A percentile compares a stretch with the other conserved stretches of the same genome.
These are phyloP conservation scores for Stropharia rugosoannulata DNA, from an alignment of 768 basidiomycete species.

Conservation along the genomic window DNA sequence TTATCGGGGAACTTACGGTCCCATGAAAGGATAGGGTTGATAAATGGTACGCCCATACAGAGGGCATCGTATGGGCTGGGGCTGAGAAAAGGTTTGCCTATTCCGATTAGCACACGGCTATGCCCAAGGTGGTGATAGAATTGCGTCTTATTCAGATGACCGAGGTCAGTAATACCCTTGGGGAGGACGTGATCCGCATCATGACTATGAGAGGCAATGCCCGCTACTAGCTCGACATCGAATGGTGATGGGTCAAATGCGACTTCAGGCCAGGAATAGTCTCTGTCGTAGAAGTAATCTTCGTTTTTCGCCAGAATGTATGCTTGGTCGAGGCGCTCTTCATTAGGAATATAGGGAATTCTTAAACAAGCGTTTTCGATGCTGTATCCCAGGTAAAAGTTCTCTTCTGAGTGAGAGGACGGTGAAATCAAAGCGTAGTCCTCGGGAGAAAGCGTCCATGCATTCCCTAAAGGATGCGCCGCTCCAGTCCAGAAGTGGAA, in stretches of 20 bases:
- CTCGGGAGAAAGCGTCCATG: constrained; percentile 5
- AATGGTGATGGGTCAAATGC: background rate
- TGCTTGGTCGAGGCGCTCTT: background rate
- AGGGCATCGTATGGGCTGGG: constrained; percentile 5
- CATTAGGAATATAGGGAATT: background rate
- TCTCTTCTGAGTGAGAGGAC: background rate
- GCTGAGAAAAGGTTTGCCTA: background rate
- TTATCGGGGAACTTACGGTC: background rate
- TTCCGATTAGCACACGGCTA: background rate
- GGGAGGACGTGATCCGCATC: background rate
- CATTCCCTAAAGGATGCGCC: background rate
- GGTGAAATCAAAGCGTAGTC: background rate
- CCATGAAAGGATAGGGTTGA: constrained; percentile 1
- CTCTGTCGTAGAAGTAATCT: background rate
- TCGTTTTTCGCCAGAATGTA: constrained; percentile 2
- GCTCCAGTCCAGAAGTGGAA: constrained; percentile 6
- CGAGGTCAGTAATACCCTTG: background rate
- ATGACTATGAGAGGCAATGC: background rate
- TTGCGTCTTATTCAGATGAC: background rate
- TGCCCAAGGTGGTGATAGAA: constrained; percentile 3
- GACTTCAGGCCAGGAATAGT: constrained; percentile 1
- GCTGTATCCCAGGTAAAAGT: constrained; percentile 5
- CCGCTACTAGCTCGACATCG: constrained; percentile 1
- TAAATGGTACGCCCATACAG: constrained; percentile 3
- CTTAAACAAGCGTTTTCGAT: background rate